Evolutionary conservation across 2,329 filamentous ascomycete species (phyloP), one percentile per base, ranked within the genome.

Genomic region (Pyrenochaeta sp.): DNA sequence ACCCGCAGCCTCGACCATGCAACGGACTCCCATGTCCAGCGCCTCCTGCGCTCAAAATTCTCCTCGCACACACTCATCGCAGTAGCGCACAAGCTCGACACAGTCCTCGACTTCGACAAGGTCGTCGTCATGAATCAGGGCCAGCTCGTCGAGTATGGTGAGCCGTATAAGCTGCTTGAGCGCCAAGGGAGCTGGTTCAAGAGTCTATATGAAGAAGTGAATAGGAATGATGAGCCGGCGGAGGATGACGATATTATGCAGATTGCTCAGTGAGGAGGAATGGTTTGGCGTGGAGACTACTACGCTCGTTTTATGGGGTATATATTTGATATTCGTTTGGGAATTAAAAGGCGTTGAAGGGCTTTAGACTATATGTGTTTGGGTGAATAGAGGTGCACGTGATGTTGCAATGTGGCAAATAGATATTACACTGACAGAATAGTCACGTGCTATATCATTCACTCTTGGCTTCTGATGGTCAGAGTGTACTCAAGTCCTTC

Each of bases 21-120:
- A 50, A 88, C 86, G 2, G 87, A 89, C 63, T 77, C 81, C 36
- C 77, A 81, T 27, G 86, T 89, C 74, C 85, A 88, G 67, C 78
- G 78, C 32, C 79, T 87, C 30, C 81, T 89, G 52, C 80, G 85
- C 46, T 79, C 81, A 30, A 78, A 78, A 25, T 88, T 89, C 67
- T 71, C 73, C 2, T 78, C 77, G 3, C 84, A 86, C 58, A 91
- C 89, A 0, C 83, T 91, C 53, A 79, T 87, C 50, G 80, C 83
- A 0, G 83, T 87, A 1, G 84, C 84, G 5, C 85, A 87, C 72
- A 83, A 84, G 28, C 76, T 87, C 42, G 81, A 85, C 37, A 84
- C 84, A 54, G 84, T 87, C 13, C 75, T 84, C 59, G 81, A 84
- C 52, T 85, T 83, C 65, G 84, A 86, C 65, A 73, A 72, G 25